Evolutionary conservation across 2,329 filamentous ascomycete species (phyloP), one percentile per base, ranked within the genome.

Genomic region (Penicillium sp.): DNA sequence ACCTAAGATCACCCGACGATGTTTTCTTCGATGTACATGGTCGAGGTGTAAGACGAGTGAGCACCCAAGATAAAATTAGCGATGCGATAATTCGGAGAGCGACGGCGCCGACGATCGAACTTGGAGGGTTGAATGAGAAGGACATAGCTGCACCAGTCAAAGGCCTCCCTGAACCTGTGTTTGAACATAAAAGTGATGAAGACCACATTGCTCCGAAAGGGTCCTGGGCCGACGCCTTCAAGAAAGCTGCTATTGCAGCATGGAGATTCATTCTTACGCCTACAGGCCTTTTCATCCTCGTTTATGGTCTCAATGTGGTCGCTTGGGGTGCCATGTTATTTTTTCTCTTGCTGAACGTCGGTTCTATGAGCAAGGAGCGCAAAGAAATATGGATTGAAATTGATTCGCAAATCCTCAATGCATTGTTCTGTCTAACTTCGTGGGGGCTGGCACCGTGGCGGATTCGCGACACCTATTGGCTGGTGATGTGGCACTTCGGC

Each of bases 241-340:
- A 42, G 14, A 42, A 42, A 26, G 39, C 14, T 11, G 16, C 22
- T 14, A 18, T 31, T 32, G 43, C 43, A 13, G 16, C 26, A 20
- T 31, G 48, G 24, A 42, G 34, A 22, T 50, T 39, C 13, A 29
- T 39, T 39, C 5, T 26, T 26, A 50, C 47, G 16, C 47, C 47
- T 2, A 24, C 18, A 6, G 47, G 47, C 5, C 4, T 40, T 20
- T 40, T 38, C 16, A 50, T 40, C 14, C 5, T 39, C 9, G 31
- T 42, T 13, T 50, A 50, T 50, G 47, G 50, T n/a, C 40, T 52
- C 18, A 52, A 52, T 8, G 39, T 52, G 2, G n/a, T 52, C 16
- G 50, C 50, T 10, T 52, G 50, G 50, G 50, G 50, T 11, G 50
- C n/a, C n/a, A 52, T 52, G 50, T 6, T 44, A 13, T 52, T 52